phyloP scores from a whole-genome alignment of 2,329 filamentous ascomycete genomes.

The Fusarium globosum region DNA sequence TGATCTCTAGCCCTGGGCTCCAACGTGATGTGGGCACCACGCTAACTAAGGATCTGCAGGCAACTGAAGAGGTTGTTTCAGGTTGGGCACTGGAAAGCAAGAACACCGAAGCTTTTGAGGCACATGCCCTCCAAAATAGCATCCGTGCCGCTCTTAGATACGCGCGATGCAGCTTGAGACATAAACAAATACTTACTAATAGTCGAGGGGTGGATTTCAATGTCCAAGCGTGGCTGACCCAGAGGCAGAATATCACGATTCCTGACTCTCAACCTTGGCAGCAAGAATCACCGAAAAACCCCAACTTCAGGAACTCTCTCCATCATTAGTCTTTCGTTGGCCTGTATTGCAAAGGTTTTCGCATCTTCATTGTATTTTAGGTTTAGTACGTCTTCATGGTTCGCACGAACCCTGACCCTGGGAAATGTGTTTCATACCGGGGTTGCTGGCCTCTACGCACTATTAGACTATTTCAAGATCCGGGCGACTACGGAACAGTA shows the following conservation, averaged over 20 bases:
- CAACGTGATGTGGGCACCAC: slow-evolving; percentile 25
- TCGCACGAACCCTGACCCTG: slow-evolving; percentile 22
- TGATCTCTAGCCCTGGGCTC: slow-evolving; percentile 22
- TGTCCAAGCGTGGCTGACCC: neutral
- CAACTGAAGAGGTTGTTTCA: slow-evolving; percentile 42
- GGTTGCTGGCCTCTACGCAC: slow-evolving; percentile 7
- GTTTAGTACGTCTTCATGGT: slow-evolving; percentile 23
- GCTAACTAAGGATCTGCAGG: slow-evolving; percentile 41
- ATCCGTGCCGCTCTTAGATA: slow-evolving; percentile 24
- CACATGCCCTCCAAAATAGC: slow-evolving; percentile 12
- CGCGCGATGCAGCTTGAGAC: slow-evolving; percentile 6
- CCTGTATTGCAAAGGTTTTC: neutral
- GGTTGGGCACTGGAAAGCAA: slow-evolving; percentile 35
- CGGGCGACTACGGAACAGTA: slow-evolving; percentile 5
- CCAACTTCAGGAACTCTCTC: neutral
- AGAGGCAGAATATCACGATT: neutral
- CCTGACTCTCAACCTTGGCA: neutral
- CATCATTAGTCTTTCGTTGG: neutral
- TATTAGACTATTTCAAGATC: slow-evolving; percentile 18
- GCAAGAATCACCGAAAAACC: neutral
- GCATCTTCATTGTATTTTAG: slow-evolving; percentile 19
- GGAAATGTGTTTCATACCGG: slow-evolving; percentile 35
- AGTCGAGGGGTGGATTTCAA: neutral
- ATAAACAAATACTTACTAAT: neutral
- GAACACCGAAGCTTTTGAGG: slow-evolving; percentile 16